Percentiles rank a stretch among this genome's conserved stretches.
Conservation (phyloP, 306 rosid genomes). For the Trifolium fragiferum region DNA sequence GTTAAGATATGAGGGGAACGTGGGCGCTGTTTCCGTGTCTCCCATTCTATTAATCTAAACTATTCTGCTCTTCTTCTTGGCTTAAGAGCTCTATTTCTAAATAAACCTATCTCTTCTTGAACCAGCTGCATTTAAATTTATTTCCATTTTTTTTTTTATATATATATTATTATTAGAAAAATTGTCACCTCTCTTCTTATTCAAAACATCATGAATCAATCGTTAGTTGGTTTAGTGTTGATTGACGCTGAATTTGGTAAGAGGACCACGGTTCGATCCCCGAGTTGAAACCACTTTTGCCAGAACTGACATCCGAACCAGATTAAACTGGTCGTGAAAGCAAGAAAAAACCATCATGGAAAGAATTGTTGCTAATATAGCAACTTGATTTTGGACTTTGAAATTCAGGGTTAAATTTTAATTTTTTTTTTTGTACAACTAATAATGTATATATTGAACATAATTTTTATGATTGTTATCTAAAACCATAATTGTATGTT, state of each 20-base stretch:
- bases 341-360: no score
- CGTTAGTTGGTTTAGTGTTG: no score
- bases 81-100: conserved; percentile 84
- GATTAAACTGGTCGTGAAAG: no score
- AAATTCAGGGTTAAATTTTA: conserved; percentile 27
- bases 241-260: no score
- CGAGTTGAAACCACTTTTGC: no score
- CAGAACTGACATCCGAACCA: no score
- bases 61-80: conserved; percentile 75
- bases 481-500: no score
- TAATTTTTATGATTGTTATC: not conserved
- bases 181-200: conserved; percentile 38
- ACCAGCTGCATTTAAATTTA: conserved; percentile 52
- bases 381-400: conserved; percentile 58
- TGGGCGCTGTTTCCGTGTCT: conserved; percentile 99
- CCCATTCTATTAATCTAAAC: conserved; percentile 68
- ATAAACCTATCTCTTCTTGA: conserved; percentile 64
- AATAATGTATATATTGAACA: no score
- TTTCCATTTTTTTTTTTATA: not conserved
- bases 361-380: conserved; percentile 41
- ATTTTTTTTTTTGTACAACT: conserved; percentile 33
- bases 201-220: conserved; percentile 56
- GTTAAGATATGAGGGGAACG: conserved; percentile 75
- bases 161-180: not conserved
- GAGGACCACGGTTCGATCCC: no score